These are phyloP conservation scores for Elongisporangium undulatum DNA, from an alignment of 352 stramenopile genomes.

Conservation along the genomic window DNA sequence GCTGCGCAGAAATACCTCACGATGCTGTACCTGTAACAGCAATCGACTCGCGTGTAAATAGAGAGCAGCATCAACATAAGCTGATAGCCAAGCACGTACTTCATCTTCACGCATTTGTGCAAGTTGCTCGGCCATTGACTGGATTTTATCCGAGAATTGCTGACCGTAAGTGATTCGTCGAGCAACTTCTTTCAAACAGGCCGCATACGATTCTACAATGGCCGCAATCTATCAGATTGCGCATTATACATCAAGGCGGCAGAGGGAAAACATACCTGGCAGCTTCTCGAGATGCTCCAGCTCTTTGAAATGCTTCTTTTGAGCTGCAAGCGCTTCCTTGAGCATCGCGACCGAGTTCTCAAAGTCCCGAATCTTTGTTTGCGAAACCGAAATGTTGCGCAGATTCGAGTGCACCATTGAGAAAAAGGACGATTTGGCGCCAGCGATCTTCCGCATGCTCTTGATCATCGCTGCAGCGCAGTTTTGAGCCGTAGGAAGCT, in stretches of 20 bases:
- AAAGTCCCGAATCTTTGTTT: slow-evolving; percentile 89
- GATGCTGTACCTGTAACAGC: slow-evolving; percentile 44
- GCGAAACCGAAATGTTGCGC: slow-evolving; percentile 67
- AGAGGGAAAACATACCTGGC: slow-evolving; percentile 29
- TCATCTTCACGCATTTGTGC: slow-evolving; percentile 80
- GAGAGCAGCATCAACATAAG: slow-evolving; percentile 1
- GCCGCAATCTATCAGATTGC: neutral
- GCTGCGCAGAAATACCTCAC: slow-evolving; percentile 68
- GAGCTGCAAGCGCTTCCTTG: slow-evolving; percentile 58
- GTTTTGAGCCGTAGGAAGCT: slow-evolving; percentile 71
- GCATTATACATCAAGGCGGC: neutral
- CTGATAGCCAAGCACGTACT: slow-evolving; percentile 14
- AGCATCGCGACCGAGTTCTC: slow-evolving; percentile 83
- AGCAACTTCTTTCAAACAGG: slow-evolving; percentile 75
- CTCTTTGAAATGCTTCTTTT: slow-evolving; percentile 86
- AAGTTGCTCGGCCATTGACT: slow-evolving; percentile 84
- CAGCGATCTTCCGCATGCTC: slow-evolving; percentile 49
- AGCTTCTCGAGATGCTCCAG: slow-evolving; percentile 82
- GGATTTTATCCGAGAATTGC: slow-evolving; percentile 74
- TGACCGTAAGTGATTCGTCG: slow-evolving; percentile 66
- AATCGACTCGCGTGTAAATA: neutral
- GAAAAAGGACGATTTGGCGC: slow-evolving; percentile 50
- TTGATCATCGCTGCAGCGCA: slow-evolving; percentile 52
- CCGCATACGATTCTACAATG: slow-evolving; percentile 60
- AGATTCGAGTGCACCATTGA: slow-evolving; percentile 52